phyloP scores from a whole-genome alignment of 2,329 filamentous ascomycete species.

The Aspergillus luchuensis region DNA sequence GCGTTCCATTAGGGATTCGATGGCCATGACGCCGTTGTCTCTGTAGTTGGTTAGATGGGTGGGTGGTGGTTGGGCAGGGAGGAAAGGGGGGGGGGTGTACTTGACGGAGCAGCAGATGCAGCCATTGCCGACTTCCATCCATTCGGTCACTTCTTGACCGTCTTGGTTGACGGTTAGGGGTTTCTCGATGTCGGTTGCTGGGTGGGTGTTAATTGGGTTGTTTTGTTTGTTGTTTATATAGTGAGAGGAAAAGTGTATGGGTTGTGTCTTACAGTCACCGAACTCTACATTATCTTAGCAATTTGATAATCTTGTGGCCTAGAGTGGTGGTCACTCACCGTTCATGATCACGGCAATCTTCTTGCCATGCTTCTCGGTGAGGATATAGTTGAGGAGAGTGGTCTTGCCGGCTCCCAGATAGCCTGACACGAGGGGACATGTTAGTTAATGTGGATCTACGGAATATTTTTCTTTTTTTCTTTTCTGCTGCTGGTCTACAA shows the following conservation, averaged over 20 bases:
- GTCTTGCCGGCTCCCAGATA: constrained; percentile 97
- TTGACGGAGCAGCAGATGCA: constrained; percentile 99
- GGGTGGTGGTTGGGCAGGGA: background rate
- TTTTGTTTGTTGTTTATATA: no score
- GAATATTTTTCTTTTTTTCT: background rate
- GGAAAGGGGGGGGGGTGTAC: constrained; percentile 45
- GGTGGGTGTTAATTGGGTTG: constrained; percentile 1
- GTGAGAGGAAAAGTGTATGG: background rate
- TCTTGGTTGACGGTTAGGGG: constrained; percentile 87
- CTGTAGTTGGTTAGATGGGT: constrained; percentile 45
- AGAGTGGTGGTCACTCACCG: constrained; percentile 52
- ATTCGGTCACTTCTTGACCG: constrained; percentile 82
- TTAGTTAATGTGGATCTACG: background rate
- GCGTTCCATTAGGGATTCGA: constrained; percentile 93
- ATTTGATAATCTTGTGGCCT: background rate
- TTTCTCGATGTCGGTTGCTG: constrained; percentile 92
- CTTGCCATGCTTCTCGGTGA: constrained; percentile 93
- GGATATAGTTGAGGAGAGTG: constrained; percentile 90
- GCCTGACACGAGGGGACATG: constrained; percentile 53
- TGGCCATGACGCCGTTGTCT: constrained; percentile 89
- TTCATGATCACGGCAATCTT: constrained; percentile 98
- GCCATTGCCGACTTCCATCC: constrained; percentile 93
- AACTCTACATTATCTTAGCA: constrained; percentile 61
- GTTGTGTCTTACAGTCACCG: constrained; percentile 66
- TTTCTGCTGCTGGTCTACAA: background rate